A percentile compares a stretch with the other conserved stretches of the same genome.
phyloP scores from a whole-genome alignment of 1,284 basidiomycete species.

The Coriolopsis trogii region DNA sequence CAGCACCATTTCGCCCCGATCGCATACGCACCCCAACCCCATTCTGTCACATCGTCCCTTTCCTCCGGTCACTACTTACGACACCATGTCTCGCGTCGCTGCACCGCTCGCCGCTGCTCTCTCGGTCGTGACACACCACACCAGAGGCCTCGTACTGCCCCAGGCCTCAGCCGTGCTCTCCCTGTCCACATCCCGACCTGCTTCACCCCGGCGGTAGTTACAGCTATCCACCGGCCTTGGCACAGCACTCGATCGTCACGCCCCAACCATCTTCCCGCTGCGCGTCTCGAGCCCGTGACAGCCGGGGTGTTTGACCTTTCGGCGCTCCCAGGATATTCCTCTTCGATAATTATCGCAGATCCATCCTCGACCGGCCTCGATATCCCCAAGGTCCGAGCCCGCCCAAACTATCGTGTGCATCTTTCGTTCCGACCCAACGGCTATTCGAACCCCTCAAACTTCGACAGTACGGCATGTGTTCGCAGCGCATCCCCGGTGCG shows the following conservation, averaged over 20 bases:
- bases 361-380: conserved; percentile 9
- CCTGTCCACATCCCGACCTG: too few relatives aligned
- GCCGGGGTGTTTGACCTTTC: conserved; percentile 1
- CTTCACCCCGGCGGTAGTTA: too few relatives aligned
- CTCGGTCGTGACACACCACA: neutral
- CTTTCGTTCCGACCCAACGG: conserved; percentile 1
- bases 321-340: too few relatives aligned
- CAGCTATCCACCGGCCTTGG: too few relatives aligned
- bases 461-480: neutral
- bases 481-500: neutral
- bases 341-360: conserved; percentile 15
- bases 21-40: too few relatives aligned
- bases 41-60: too few relatives aligned
- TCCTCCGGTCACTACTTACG: conserved; percentile 4
- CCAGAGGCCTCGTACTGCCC: neutral
- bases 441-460: neutral
- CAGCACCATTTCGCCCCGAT: too few relatives aligned
- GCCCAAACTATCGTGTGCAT: conserved; percentile 5
- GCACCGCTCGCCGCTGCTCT: neutral
- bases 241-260: neutral
- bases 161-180: neutral
- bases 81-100: neutral
- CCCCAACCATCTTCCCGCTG: neutral
- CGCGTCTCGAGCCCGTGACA: conserved; percentile 2
- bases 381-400: conserved; percentile 2